Conservation (phyloP, 2,329 filamentous ascomycete genomes). For the Tolypocladium album region DNA sequence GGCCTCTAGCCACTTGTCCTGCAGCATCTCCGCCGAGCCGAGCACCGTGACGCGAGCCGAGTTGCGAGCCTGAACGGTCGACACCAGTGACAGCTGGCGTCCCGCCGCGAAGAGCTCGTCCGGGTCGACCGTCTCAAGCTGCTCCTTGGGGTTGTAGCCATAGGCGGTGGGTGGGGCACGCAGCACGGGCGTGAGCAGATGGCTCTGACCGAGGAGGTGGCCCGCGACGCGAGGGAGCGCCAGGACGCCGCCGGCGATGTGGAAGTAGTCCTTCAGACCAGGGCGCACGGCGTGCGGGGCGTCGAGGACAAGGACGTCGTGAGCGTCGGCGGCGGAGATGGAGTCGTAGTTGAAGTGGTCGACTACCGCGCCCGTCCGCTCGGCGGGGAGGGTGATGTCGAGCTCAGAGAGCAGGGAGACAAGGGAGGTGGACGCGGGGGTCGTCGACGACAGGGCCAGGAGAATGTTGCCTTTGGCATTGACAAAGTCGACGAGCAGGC, state of each 20-base stretch:
- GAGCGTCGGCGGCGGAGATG: slow-evolving; percentile 63
- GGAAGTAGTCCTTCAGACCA: slow-evolving; percentile 70
- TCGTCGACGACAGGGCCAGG: slow-evolving; percentile 65
- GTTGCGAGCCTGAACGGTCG: slow-evolving; percentile 82
- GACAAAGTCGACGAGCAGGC: slow-evolving; percentile 79
- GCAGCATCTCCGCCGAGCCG: slow-evolving; percentile 76
- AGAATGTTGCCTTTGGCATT: slow-evolving; percentile 88
- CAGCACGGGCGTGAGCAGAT: slow-evolving; percentile 71
- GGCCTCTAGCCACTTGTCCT: slow-evolving; percentile 81
- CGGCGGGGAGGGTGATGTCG: slow-evolving; percentile 76
- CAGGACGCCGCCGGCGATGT: slow-evolving; percentile 42
- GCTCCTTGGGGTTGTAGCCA: slow-evolving; percentile 88
- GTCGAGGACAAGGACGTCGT: slow-evolving; percentile 78
- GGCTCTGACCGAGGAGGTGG: slow-evolving; percentile 68
- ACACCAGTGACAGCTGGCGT: slow-evolving; percentile 73
- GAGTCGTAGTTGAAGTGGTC: slow-evolving; percentile 95
- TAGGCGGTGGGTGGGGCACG: slow-evolving; percentile 79
- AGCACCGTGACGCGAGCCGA: slow-evolving; percentile 81
- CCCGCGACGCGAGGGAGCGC: slow-evolving; percentile 76
- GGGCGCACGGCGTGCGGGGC: slow-evolving; percentile 53
- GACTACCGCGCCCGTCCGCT: slow-evolving; percentile 75
- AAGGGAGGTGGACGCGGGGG: slow-evolving; percentile 60
- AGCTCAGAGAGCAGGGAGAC: slow-evolving; percentile 75
- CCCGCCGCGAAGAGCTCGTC: slow-evolving; percentile 83
- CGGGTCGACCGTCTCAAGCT: slow-evolving; percentile 47